Conservation (phyloP, 2,329 filamentous ascomycete genomes). For the Catunica adiposa region DNA sequence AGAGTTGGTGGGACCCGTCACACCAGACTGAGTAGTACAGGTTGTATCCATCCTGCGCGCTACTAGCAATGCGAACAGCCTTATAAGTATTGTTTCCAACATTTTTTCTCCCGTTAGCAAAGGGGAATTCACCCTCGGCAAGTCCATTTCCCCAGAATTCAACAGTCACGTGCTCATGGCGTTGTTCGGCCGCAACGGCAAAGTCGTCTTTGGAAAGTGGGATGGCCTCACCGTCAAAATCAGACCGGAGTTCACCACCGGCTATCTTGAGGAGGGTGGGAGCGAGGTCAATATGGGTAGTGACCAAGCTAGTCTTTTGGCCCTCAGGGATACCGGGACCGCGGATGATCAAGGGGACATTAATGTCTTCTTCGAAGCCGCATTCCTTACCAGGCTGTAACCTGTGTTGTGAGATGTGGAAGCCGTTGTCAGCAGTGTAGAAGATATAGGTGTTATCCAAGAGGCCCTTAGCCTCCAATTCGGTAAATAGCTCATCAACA, state of each 20-base stretch:
- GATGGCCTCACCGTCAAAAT: conserved; percentile 36
- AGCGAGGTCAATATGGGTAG: conserved; percentile 37
- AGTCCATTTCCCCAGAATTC: conserved; percentile 34
- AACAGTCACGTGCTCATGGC: conserved; percentile 34
- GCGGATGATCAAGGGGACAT: conserved; percentile 33
- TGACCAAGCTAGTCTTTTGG: conserved; percentile 24
- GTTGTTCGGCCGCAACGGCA: conserved; percentile 15
- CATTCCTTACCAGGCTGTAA: conserved; percentile 35
- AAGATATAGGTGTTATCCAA: conserved; percentile 33
- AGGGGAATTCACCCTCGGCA: conserved; percentile 19
- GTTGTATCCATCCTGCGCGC: conserved; percentile 27
- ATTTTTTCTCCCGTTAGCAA: not conserved
- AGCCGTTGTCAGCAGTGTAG: conserved; percentile 37
- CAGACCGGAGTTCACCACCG: conserved; percentile 22
- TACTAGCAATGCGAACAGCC: conserved; percentile 27
- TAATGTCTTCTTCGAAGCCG: conserved; percentile 35
- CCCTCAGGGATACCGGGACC: conserved; percentile 30
- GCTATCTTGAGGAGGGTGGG: conserved; percentile 34
- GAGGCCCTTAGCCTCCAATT: conserved; percentile 20
- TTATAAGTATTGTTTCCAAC: conserved; percentile 37
- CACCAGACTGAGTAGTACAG: conserved; percentile 42
- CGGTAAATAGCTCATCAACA: conserved; percentile 24
- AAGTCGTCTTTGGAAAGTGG: conserved; percentile 20
- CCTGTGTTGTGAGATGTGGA: conserved; percentile 36
- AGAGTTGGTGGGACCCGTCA: conserved; percentile 31